These are phyloP conservation scores for Tolypocladium tropicale DNA, from an alignment of 2,329 filamentous ascomycete genomes.

Conservation along the genomic window DNA sequence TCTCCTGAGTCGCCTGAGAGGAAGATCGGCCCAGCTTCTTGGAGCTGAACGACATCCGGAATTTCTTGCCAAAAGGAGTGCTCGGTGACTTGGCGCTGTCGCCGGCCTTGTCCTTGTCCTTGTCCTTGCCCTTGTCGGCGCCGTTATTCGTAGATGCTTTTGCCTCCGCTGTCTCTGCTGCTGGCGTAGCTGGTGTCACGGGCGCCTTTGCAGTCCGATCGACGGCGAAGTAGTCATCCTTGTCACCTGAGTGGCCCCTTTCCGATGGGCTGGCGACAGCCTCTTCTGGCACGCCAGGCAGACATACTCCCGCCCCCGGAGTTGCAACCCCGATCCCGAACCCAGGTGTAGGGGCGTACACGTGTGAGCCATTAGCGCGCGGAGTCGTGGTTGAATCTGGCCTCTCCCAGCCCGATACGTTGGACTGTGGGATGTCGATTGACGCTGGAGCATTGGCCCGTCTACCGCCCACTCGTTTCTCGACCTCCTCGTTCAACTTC, in stretches of 20 bases:
- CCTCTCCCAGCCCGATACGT: conserved; percentile 24
- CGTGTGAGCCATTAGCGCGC: conserved; percentile 52
- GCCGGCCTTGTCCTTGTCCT: conserved; percentile 31
- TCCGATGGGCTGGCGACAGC: conserved; percentile 37
- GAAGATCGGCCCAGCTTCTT: conserved; percentile 72
- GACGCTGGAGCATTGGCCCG: conserved; percentile 49
- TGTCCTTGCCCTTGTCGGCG: conserved; percentile 36
- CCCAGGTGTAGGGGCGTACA: conserved; percentile 60
- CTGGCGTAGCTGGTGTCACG: not conserved
- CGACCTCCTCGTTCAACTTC: conserved; percentile 51
- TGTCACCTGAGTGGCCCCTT: conserved; percentile 53
- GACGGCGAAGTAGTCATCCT: conserved; percentile 69
- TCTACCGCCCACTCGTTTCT: conserved; percentile 45
- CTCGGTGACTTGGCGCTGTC: conserved; percentile 46
- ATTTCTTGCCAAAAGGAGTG: conserved; percentile 74
- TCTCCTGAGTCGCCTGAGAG: conserved; percentile 50
- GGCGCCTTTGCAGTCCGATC: conserved; percentile 18
- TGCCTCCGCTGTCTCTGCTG: conserved; percentile 37
- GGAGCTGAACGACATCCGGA: conserved; percentile 71
- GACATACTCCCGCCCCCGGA: conserved; percentile 33
- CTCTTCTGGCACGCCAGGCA: conserved; percentile 40
- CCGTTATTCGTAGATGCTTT: conserved; percentile 35
- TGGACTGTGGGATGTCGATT: conserved; percentile 35
- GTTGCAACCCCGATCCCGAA: conserved; percentile 71
- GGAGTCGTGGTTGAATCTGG: conserved; percentile 45